phyloP scores from a whole-genome alignment of 2,329 filamentous ascomycete genomes.

The Penicillium sp. region DNA sequence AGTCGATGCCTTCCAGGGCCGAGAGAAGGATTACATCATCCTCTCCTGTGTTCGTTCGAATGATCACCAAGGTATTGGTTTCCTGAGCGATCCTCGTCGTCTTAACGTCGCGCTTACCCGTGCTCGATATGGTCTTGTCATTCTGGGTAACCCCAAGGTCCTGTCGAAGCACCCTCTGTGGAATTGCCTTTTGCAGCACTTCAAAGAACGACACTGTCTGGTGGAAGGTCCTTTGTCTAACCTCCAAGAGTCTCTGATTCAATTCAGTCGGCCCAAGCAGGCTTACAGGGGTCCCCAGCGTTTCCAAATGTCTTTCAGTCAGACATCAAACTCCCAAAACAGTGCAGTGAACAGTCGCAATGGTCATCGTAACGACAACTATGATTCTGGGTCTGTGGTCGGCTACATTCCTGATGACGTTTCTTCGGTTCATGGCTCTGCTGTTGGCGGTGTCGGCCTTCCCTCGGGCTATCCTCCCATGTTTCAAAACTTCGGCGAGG shows the following conservation, averaged over 20 bases:
- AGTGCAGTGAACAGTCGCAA: slow-evolving; percentile 56
- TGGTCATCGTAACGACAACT: slow-evolving; percentile 55
- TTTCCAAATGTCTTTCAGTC: slow-evolving; percentile 78
- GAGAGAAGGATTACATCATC: slow-evolving; percentile 99
- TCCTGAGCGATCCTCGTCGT: slow-evolving; percentile 95
- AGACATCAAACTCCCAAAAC: slow-evolving; percentile 62
- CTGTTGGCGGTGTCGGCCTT: slow-evolving; percentile 81
- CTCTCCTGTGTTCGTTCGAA: slow-evolving; percentile 97
- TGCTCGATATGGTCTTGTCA: slow-evolving; percentile 94
- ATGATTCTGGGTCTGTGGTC: slow-evolving; percentile 83
- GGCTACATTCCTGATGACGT: slow-evolving; percentile 97
- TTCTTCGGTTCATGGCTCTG: slow-evolving; percentile 90
- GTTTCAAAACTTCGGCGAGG: slow-evolving; percentile 91
- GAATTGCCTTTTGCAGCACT: slow-evolving; percentile 93
- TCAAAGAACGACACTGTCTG: slow-evolving; percentile 94
- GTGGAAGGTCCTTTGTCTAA: slow-evolving; percentile 95
- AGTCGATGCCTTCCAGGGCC: slow-evolving; percentile 96
- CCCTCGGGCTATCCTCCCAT: slow-evolving; percentile 85
- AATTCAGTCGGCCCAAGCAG: slow-evolving; percentile 92
- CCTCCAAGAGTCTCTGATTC: slow-evolving; percentile 89
- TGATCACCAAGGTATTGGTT: slow-evolving; percentile 98
- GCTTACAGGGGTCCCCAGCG: slow-evolving; percentile 86
- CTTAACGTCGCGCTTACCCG: slow-evolving; percentile 96
- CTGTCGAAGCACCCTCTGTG: slow-evolving; percentile 96
- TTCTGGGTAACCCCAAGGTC: slow-evolving; percentile 96